Conservation (phyloP, 331 rosid genomes). For the Erythrophleum ivorense region DNA sequence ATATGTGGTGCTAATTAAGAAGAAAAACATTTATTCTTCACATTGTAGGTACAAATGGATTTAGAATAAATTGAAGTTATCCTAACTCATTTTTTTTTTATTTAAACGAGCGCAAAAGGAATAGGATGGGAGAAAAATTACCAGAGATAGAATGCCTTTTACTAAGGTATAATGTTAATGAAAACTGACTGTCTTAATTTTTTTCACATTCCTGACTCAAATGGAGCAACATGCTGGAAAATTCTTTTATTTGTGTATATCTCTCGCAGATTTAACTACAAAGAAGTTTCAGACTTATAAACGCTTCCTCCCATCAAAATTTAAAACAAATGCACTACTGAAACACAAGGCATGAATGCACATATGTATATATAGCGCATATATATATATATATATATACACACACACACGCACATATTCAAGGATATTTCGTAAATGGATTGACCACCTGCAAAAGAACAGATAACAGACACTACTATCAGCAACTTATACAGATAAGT, state of each 20-base stretch:
- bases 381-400: too few relatives aligned
- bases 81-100: too few relatives aligned
- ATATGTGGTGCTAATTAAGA: constrained; percentile 81
- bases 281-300: background rate
- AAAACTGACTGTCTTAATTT: background rate
- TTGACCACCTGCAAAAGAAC: constrained; percentile 88
- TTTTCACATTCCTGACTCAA: background rate
- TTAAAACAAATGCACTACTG: background rate
- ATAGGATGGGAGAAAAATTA: constrained; percentile 25
- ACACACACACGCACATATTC: too few relatives aligned
- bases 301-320: background rate
- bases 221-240: background rate
- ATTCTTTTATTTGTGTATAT: background rate
- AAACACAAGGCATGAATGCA: constrained; percentile 18
- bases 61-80: background rate
- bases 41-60: background rate
- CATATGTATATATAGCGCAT: background rate
- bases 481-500: constrained; percentile 27
- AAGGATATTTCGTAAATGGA: constrained; percentile 99
- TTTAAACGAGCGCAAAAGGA: background rate
- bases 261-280: background rate
- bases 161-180: background rate
- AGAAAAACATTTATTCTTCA: constrained; percentile 32
- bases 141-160: constrained; percentile 19
- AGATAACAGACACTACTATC: constrained; percentile 36